Conservation (phyloP, 345 rosid species). For the Citrus australasica region DNA sequence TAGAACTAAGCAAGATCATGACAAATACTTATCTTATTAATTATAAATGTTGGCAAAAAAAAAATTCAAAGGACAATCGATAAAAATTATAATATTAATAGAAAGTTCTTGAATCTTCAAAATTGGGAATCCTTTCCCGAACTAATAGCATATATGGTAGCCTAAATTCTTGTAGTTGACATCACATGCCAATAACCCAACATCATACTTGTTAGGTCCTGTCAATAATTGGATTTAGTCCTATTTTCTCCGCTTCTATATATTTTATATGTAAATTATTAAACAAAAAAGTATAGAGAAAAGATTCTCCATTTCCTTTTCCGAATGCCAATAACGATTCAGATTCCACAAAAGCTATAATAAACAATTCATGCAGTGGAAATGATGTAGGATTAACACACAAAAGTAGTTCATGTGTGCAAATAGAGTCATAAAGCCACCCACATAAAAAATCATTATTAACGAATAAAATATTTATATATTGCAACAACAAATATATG, state of each 20-base stretch:
- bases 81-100: neutral
- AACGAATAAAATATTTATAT: too few species aligned
- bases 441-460: neutral
- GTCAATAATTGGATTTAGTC: neutral
- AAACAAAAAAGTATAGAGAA: too few species aligned
- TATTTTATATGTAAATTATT: neutral
- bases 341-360: conserved; percentile 1
- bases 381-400: neutral
- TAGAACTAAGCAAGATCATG: too few species aligned
- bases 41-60: too few species aligned
- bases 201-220: neutral
- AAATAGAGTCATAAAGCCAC: neutral
- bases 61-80: neutral
- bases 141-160: neutral
- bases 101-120: neutral
- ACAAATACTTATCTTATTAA: too few species aligned
- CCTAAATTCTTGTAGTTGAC: neutral
- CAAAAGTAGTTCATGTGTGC: neutral
- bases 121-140: neutral
- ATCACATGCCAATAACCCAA: neutral
- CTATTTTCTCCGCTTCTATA: neutral
- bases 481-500: too few species aligned
- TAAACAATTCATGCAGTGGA: neutral
- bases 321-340: neutral
- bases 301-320: neutral